Percentiles rank a stretch among this genome's conserved stretches.
Conservation (phyloP, 495 filamentous ascomycete genomes). For the Polyplosphaeria fusca region DNA sequence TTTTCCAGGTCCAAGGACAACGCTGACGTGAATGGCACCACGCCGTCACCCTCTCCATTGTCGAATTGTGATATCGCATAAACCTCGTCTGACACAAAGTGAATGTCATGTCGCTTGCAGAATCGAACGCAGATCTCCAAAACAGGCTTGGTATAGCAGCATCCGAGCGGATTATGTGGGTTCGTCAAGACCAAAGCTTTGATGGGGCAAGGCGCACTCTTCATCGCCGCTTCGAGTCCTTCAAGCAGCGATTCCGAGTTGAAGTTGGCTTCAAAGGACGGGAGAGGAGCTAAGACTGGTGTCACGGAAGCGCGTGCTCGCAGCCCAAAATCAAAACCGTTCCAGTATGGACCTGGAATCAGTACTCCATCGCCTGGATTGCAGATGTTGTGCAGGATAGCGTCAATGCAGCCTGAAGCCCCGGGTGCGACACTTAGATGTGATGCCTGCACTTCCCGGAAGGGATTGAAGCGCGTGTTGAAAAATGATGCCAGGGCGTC, state of each 20-base stretch:
- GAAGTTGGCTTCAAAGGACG: conserved; percentile 6
- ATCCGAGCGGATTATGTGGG: conserved; percentile 13
- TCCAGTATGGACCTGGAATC: conserved; percentile 44
- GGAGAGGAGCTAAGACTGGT: conserved; percentile 8
- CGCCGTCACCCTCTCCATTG: neutral
- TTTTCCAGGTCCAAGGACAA: conserved; percentile 13
- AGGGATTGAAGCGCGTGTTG: conserved; percentile 43
- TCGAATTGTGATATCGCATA: conserved; percentile 34
- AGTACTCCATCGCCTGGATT: conserved; percentile 48
- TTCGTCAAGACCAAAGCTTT: conserved; percentile 15
- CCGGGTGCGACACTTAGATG: conserved; percentile 44
- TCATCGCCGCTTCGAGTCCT: conserved; percentile 11
- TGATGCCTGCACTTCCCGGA: conserved; percentile 37
- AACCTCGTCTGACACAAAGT: conserved; percentile 41
- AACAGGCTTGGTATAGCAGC: conserved; percentile 12
- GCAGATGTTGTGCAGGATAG: conserved; percentile 45
- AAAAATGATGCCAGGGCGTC: conserved; percentile 41
- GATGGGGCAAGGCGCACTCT: conserved; percentile 1
- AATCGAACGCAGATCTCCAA: conserved; percentile 33
- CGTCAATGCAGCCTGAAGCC: conserved; percentile 41
- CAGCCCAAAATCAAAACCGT: conserved; percentile 26
- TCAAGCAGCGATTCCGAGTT: neutral
- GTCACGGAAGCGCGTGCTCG: conserved; percentile 4
- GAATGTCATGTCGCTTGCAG: conserved; percentile 33
- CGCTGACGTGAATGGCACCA: conserved; percentile 6